These are phyloP conservation scores for Cubamyces sp. DNA, from an alignment of 768 basidiomycete species.

Conservation along the genomic window DNA sequence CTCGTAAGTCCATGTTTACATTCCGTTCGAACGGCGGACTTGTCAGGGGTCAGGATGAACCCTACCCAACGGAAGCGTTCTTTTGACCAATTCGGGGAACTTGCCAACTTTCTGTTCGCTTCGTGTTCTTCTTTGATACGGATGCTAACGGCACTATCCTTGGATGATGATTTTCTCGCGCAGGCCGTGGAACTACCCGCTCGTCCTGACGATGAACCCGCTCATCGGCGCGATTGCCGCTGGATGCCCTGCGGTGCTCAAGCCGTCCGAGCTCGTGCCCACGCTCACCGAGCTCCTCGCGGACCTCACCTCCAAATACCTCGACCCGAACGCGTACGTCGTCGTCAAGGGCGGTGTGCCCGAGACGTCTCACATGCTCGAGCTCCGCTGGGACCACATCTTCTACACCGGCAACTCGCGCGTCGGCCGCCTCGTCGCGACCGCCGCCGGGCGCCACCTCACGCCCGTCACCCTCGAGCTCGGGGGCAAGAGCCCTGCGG, in stretches of 20 bases:
- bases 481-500: constrained; percentile 49
- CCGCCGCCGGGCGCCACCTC: constrained; percentile 47
- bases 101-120: background rate
- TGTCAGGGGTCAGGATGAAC: background rate
- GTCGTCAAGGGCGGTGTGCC: constrained; percentile 54
- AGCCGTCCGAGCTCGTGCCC: constrained; percentile 66
- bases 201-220: constrained; percentile 57
- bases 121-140: background rate
- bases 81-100: background rate
- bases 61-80: background rate
- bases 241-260: constrained; percentile 69
- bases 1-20: constrained; percentile 46
- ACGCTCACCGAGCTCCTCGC: constrained; percentile 53
- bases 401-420: constrained; percentile 39
- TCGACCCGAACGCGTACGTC: constrained; percentile 52
- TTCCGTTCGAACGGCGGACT: constrained; percentile 10
- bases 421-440: constrained; percentile 45
- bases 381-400: constrained; percentile 46
- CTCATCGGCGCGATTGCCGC: constrained; percentile 74
- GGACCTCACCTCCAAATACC: constrained; percentile 57
- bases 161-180: background rate
- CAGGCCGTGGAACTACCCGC: constrained; percentile 73
- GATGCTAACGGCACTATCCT: background rate
- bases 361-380: constrained; percentile 43
- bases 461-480: constrained; percentile 49